Base-by-base conservation (phyloP, 164 flowering plant species). In the Vitis rupestris region DNA sequence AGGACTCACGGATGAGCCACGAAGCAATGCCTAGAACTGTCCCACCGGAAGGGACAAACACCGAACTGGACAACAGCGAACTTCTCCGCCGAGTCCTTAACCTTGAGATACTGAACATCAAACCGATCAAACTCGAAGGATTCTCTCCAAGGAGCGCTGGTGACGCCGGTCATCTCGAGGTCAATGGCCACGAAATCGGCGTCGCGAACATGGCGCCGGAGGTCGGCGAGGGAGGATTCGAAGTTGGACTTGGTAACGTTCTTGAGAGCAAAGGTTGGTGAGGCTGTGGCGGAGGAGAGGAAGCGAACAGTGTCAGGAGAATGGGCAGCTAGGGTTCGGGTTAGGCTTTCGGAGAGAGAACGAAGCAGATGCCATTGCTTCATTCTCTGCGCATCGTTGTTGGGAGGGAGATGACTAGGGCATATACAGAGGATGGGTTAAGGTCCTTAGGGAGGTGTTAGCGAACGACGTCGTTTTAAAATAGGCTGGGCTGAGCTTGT, bases 51-150 rank as follows among this genome's bases (percentile, higher is more conserved):
- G 11, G 99, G 97, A 66, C 97, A 93, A 10, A 95, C 93, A 2
- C 99, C 99, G 72, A 93, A 88, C 79, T 95, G 99, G 73, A 95
- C 75, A 54, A 90, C 97, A 50, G 99, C 98, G 74, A 93, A 95
- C 61, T 91, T 93, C 82, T 90, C 92, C n/a, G 92, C 97, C 8
- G 98, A 95, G 72, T 93, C 98, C 63, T 89, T 93, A 65, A 93
- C 84, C 66, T 95, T 95, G 69, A 95, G 83, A 70, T 91, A 95
- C 29, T 80, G 76, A 17, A 93, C 77, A 65, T 91, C 96, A 51
- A 63, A 81, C 15, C 92, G 85, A 76, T 95, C 99, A 72, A 88
- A 91, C 66, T 88, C 90, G 57, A 89, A 83, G 17, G 87, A 73
- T 14, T 91, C 97, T 12, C 97, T 75, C 99, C 99, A 95, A 8